These are phyloP conservation scores for Setaria viridis DNA, from an alignment of 202 grass and related monocot species.

Conservation along the genomic window DNA sequence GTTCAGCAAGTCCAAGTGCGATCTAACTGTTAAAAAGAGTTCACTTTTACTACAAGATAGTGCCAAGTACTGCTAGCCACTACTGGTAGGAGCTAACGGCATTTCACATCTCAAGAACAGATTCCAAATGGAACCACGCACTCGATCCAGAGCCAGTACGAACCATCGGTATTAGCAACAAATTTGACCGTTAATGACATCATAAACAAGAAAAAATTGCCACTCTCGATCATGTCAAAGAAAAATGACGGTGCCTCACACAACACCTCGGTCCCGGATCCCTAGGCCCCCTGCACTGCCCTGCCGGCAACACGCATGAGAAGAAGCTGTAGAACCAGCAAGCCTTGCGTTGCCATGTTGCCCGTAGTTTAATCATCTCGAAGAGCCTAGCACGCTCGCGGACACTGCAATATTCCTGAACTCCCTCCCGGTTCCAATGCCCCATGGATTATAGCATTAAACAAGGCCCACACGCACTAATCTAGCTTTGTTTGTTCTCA, in stretches of 20 bases:
- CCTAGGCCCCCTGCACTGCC: constrained; percentile 32
- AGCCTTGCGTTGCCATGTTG: background rate
- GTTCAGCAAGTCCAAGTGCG: constrained; percentile 22
- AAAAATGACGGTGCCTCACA: constrained; percentile 9
- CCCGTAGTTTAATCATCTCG: constrained; percentile 30
- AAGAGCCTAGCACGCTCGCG: constrained; percentile 21
- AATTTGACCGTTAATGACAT: constrained; percentile 58
- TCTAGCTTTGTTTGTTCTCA: constrained; percentile 51
- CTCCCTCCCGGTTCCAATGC: constrained; percentile 62
- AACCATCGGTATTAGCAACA: constrained; percentile 44
- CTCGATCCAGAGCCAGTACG: constrained; percentile 38
- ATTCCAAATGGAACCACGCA: constrained; percentile 31
- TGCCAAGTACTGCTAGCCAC: background rate
- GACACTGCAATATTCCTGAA: constrained; percentile 43
- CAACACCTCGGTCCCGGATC: constrained; percentile 36
- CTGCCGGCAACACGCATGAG: constrained; percentile 33
- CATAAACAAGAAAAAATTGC: constrained; percentile 26
- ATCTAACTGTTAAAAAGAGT: background rate
- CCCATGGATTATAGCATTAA: constrained; percentile 40
- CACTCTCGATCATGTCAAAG: constrained; percentile 27
- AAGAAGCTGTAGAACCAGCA: constrained; percentile 22
- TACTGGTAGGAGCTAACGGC: background rate
- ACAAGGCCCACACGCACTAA: constrained; percentile 26
- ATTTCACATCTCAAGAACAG: constrained; percentile 40
- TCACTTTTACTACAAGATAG: constrained; percentile 20